Evolutionary conservation across 139 green algal species (phyloP), one percentile per base, ranked within the genome.

Genomic region (Auxenochlorella pyrenoidosa): DNA sequence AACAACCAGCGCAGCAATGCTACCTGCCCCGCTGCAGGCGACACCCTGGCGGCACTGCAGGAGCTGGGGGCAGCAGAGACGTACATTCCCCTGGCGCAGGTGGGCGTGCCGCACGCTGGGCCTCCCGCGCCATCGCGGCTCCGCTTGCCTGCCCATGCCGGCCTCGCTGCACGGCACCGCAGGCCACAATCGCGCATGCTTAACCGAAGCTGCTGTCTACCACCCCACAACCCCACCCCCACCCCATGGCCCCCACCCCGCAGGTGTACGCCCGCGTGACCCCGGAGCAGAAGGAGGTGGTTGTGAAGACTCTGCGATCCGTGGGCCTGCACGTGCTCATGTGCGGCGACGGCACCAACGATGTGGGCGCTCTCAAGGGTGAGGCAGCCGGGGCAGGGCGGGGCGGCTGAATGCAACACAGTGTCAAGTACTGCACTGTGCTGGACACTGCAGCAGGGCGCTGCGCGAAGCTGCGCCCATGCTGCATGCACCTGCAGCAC

Each of bases 311-410:
- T 47, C 93, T 98, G 76, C 91, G 97, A 28, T 84, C 70, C 22
- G 83, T 84, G 28, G 98, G 97, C 54, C 90, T 90, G 83, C 91
- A 89, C 0, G 97, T 95, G 44, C 94, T 99, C 18, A 99, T 99
- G 97, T 98, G 96, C 85, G 97, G 97, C 24, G 97, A 99, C 81
- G 97, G 97, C 70, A 99, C 97, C 80, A 99, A 99, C 89, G 97
- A 99, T 82, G 97, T 99, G 34, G 97, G 97, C 8, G 98, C 95
- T 2, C 94, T 99, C 44, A 99, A 99, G 85, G 88, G 92, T 76
- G 87, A 75, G 36, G 71, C 47, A 10, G 47, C 47, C 10, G 10
- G 8, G 47, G 47, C 47, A 10, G 47, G 47, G 47, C 47, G 47
- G 47, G 47, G 47, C n/a, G n/a, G n/a, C n/a, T n/a, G n/a, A n/a